phyloP scores from a whole-genome alignment of 768 basidiomycete genomes.

The Termitomyces sp. region DNA sequence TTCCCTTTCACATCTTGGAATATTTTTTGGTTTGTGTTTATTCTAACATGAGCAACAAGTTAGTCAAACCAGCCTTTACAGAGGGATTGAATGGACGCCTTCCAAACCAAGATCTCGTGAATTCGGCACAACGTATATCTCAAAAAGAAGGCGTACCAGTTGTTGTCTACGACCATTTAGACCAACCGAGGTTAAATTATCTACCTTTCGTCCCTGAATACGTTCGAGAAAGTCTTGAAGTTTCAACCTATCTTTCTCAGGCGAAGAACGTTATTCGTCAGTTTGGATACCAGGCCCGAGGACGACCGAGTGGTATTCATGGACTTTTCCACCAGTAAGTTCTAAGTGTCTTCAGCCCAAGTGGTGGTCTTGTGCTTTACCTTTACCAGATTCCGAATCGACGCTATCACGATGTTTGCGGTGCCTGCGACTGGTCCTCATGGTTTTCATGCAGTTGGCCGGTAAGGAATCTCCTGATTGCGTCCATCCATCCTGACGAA shows the following conservation, averaged over 20 bases:
- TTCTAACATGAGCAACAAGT: not conserved
- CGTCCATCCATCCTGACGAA: conserved; percentile 6
- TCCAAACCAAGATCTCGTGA: conserved; percentile 94
- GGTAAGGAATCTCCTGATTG: conserved; percentile 40
- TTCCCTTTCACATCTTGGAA: conserved; percentile 93
- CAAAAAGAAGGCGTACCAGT: conserved; percentile 73
- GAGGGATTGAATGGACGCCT: conserved; percentile 94
- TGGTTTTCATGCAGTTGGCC: conserved; percentile 90
- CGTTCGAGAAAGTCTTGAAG: conserved; percentile 36
- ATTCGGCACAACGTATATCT: conserved; percentile 73
- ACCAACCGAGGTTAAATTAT: conserved; percentile 22
- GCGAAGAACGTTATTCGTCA: conserved; percentile 71
- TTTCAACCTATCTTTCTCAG: conserved; percentile 52
- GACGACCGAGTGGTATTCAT: conserved; percentile 84
- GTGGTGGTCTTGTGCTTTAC: not conserved
- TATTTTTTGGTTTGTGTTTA: conserved; percentile 76
- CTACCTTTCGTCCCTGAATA: conserved; percentile 46
- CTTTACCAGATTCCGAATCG: conserved; percentile 77
- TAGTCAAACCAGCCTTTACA: conserved; percentile 26
- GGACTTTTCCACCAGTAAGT: conserved; percentile 80
- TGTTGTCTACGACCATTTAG: conserved; percentile 74
- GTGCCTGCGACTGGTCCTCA: conserved; percentile 88
- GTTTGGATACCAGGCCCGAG: conserved; percentile 68
- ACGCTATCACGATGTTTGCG: conserved; percentile 89
- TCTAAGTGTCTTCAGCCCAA: not conserved